These are phyloP conservation scores for Pontederia paniculata DNA, from an alignment of 176 grass and related monocot species.

Conservation along the genomic window DNA sequence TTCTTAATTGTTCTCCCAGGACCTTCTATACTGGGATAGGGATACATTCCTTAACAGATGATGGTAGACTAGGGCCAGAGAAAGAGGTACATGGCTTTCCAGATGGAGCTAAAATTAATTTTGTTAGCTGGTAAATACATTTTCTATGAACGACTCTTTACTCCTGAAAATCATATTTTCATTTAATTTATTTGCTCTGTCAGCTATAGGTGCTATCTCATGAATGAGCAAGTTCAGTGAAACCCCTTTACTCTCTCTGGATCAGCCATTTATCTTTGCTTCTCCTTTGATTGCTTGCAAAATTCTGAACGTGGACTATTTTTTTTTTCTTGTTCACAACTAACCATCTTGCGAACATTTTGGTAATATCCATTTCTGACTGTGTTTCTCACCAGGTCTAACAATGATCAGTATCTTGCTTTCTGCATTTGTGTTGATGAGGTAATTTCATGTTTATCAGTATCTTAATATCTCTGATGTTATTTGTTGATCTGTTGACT, in stretches of 20 bases:
- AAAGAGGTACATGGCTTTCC: constrained; percentile 73
- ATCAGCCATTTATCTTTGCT: constrained; percentile 1
- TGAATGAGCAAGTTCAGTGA: neutral
- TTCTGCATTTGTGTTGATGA: constrained; percentile 82
- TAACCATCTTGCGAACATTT: neutral
- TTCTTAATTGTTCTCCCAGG: constrained; percentile 30
- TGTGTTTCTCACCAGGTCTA: constrained; percentile 49
- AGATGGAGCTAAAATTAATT: constrained; percentile 88
- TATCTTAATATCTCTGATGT: constrained; percentile 10
- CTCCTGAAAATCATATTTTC: neutral
- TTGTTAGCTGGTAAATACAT: constrained; percentile 78
- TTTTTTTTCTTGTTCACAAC: too few relatives aligned
- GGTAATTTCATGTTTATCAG: constrained; percentile 31
- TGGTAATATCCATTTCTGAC: constrained; percentile 1
- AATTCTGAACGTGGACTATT: neutral
- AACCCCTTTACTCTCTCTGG: neutral
- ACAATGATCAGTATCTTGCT: constrained; percentile 58
- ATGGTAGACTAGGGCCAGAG: constrained; percentile 74
- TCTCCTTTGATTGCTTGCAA: neutral
- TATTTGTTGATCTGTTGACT: neutral
- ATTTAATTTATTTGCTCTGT: too few relatives aligned
- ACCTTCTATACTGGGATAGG: constrained; percentile 97
- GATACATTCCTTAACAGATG: constrained; percentile 61
- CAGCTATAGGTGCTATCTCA: constrained; percentile 2
- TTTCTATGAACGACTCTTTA: constrained; percentile 6